Evolutionary conservation across 345 rosid genomes (phyloP).

Genomic region (Euphorbia pulcherrima): DNA sequence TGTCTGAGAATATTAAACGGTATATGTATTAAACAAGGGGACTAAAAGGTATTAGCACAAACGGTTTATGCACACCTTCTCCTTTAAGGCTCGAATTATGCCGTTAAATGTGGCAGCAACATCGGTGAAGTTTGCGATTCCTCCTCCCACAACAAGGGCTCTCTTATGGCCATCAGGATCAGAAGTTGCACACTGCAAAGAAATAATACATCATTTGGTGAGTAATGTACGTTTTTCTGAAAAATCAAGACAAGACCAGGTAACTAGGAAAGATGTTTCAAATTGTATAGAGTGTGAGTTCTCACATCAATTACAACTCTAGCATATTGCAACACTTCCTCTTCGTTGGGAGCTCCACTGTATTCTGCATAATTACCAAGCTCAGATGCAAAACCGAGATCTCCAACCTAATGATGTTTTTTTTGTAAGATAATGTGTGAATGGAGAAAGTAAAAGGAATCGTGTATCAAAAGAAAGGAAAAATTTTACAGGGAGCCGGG

Average conservation of each 20-base stretch:
- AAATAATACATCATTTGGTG: neutral
- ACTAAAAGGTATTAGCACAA: too few relatives aligned
- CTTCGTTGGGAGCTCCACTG: conserved; percentile 98
- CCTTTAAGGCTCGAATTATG: conserved; percentile 83
- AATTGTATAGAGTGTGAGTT: neutral
- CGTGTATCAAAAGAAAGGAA: too few relatives aligned
- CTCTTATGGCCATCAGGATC: conserved; percentile 81
- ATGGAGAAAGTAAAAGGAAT: too few relatives aligned
- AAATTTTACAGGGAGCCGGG: too few relatives aligned
- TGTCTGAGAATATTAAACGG: too few relatives aligned
- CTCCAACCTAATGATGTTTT: conserved; percentile 99
- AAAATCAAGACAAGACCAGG: neutral
- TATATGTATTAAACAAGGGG: too few relatives aligned
- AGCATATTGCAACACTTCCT: conserved; percentile 95
- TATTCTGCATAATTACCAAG: conserved; percentile 97
- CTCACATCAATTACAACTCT: conserved; percentile 95
- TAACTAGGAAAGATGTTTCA: neutral
- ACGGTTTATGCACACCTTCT: conserved; percentile 24
- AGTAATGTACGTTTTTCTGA: too few relatives aligned
- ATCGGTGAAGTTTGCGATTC: conserved; percentile 93
- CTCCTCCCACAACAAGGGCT: conserved; percentile 94
- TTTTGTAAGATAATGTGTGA: too few relatives aligned
- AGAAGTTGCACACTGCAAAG: conserved; percentile 74
- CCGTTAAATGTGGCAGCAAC: conserved; percentile 97
- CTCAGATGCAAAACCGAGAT: conserved; percentile 94